Percentiles rank a stretch among this genome's conserved stretches.
Evolutionary conservation across 2,329 filamentous ascomycete genomes (phyloP).

Genomic region (Trichoderma asperellum): DNA sequence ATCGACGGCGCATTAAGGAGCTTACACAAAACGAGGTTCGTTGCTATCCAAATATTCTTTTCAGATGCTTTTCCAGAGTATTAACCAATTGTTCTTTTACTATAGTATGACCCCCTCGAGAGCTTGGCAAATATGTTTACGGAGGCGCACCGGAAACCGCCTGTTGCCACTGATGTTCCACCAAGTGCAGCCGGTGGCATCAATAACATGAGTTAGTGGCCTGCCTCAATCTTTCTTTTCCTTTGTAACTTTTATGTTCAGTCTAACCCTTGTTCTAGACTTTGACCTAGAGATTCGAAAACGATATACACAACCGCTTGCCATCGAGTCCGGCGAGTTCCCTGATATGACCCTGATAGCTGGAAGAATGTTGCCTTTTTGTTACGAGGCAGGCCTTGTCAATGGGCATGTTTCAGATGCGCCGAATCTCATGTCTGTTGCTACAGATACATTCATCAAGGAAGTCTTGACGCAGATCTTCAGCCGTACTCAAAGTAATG

Average conservation of each 20-base stretch:
- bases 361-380: conserved; percentile 68
- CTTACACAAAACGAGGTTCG: conserved; percentile 64
- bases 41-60: conserved; percentile 26
- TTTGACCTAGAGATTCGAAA: conserved; percentile 70
- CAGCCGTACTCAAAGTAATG: conserved; percentile 66
- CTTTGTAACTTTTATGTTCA: background rate
- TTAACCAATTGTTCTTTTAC: conserved; percentile 30
- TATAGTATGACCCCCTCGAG: conserved; percentile 59
- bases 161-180: conserved; percentile 62
- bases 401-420: conserved; percentile 64
- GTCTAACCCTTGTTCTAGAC: conserved; percentile 49
- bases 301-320: conserved; percentile 65
- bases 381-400: conserved; percentile 66
- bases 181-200: conserved; percentile 70
- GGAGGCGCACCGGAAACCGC: conserved; percentile 53
- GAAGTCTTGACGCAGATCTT: conserved; percentile 67
- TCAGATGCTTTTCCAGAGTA: background rate
- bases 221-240: background rate
- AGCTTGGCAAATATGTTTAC: conserved; percentile 56
- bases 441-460: conserved; percentile 69
- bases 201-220: conserved; percentile 74
- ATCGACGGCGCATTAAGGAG: conserved; percentile 69
- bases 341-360: conserved; percentile 67
- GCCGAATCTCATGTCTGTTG: conserved; percentile 65
- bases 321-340: conserved; percentile 70